Evolutionary conservation across 108 stramenopile genomes (phyloP).

Genomic region (Stephanodiscus minutulus): DNA sequence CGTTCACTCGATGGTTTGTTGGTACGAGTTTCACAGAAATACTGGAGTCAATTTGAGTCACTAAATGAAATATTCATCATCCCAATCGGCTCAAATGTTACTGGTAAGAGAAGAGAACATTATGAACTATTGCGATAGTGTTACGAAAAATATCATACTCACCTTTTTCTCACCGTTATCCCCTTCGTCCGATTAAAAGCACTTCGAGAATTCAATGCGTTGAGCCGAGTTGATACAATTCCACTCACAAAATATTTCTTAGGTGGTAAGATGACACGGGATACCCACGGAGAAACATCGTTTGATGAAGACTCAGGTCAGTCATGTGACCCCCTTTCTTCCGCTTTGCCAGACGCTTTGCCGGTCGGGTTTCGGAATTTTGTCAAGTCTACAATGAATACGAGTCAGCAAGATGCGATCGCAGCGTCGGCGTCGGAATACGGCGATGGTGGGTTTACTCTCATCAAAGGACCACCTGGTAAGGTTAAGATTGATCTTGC

Average conservation of each 20-base stretch:
- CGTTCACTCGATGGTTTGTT: slow-evolving; percentile 43
- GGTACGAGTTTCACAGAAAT: slow-evolving; percentile 39
- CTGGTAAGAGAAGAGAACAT: slow-evolving; percentile 33
- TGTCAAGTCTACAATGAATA: slow-evolving; percentile 47
- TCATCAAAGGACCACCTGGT: slow-evolving; percentile 70
- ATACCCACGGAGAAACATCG: neutral
- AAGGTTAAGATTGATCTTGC: neutral
- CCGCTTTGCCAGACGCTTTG: slow-evolving; percentile 22
- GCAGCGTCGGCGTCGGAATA: slow-evolving; percentile 46
- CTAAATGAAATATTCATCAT: slow-evolving; percentile 47
- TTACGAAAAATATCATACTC: neutral
- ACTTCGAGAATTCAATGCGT: slow-evolving; percentile 53
- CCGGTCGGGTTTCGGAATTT: slow-evolving; percentile 51
- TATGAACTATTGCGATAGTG: neutral
- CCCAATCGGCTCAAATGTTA: slow-evolving; percentile 51
- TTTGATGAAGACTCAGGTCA: neutral
- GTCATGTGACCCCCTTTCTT: slow-evolving; percentile 31
- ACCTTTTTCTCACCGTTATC: neutral
- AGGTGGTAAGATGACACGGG: slow-evolving; percentile 17
- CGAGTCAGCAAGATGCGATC: slow-evolving; percentile 52
- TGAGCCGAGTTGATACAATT: slow-evolving; percentile 32
- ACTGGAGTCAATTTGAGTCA: slow-evolving; percentile 41
- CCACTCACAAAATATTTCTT: slow-evolving; percentile 46
- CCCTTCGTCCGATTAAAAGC: slow-evolving; percentile 15
- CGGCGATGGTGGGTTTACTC: slow-evolving; percentile 53